Conservation (phyloP, 1,284 basidiomycete genomes). For the Leccinum idahoense region DNA sequence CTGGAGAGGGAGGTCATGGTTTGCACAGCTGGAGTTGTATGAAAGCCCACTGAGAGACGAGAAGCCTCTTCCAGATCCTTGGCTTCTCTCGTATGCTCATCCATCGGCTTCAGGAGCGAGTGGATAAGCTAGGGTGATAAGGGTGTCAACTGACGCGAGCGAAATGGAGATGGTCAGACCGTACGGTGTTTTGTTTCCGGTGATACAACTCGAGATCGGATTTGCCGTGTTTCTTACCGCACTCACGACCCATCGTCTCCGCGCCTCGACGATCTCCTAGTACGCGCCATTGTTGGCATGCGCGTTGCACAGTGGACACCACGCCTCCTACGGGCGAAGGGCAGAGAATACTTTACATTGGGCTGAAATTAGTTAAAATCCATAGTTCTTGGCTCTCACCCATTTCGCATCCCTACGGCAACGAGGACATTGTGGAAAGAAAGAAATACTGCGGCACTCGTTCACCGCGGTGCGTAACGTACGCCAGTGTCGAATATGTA, state of each 20-base stretch:
- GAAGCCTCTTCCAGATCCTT: conserved; percentile 57
- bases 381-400: not conserved
- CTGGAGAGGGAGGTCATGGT: conserved; percentile 31
- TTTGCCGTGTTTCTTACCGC: conserved; percentile 45
- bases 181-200: conserved; percentile 75
- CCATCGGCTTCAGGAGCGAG: conserved; percentile 84
- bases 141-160: conserved; percentile 5
- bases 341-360: not conserved
- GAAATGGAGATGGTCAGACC: conserved; percentile 17
- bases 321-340: not conserved
- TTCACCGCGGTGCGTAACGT: not conserved
- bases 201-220: conserved; percentile 65
- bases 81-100: conserved; percentile 76
- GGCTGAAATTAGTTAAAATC: conserved; percentile 2
- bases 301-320: not conserved
- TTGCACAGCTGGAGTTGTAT: not conserved
- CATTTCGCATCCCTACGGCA: not conserved
- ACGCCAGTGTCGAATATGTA: not conserved
- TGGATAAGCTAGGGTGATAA: conserved; percentile 60
- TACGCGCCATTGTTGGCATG: conserved; percentile 2
- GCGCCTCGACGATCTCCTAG: conserved; percentile 5
- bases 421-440: not conserved
- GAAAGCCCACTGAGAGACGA: conserved; percentile 54
- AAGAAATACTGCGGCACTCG: not conserved
- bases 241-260: conserved; percentile 5